Evolutionary conservation across 768 basidiomycete genomes (phyloP), one percentile per base, ranked within the genome.

Genomic region (Termitomyces sp.): DNA sequence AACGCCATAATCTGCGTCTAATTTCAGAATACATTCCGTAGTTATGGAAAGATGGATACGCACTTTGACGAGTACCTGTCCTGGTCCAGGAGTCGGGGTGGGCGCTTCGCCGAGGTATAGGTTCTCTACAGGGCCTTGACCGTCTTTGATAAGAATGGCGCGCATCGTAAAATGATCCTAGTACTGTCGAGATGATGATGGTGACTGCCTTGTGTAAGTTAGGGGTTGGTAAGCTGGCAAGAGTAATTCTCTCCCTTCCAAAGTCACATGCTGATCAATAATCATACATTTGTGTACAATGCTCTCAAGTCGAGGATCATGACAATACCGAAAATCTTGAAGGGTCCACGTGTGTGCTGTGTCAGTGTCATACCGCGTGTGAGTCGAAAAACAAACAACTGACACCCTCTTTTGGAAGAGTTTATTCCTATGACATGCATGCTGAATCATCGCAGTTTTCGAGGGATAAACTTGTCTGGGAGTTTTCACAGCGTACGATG

Each of bases 11-110:
- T 79, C 89, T 92, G 62, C 33, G 55, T 26, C 48, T 56, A 16
- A 33, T 26, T 36, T 48, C 47, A 49, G 30, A 53, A 41, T 28
- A 59, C 35, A 43, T 35, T 33, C 51, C 23, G 33, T 56, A 16
- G 38, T 26, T 43, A 41, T 32, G 33, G 36, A 5, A 56, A 54
- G 43, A 18, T n/a, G 32, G 35, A 48, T 33, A 41, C 41, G 44
- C 32, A 85, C 93, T 81, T 93, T 89, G 55, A 96, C 87, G n/a
- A 93, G 78, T 2, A 93, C 88, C 64, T 94, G 74, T 5, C 79
- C 81, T 16, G 79, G 66, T 46, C 72, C 65, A 18, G 83, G 81
- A n/a, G 69, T 68, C 16, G 94, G 93, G 41, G 77, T 85, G 41
- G 84, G 77, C 20, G 76, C 76, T 58, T 91, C 83, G 1, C 92